Base-by-base conservation (phyloP, 352 stramenopile species). In the Pilasporangium apinafurcum region DNA sequence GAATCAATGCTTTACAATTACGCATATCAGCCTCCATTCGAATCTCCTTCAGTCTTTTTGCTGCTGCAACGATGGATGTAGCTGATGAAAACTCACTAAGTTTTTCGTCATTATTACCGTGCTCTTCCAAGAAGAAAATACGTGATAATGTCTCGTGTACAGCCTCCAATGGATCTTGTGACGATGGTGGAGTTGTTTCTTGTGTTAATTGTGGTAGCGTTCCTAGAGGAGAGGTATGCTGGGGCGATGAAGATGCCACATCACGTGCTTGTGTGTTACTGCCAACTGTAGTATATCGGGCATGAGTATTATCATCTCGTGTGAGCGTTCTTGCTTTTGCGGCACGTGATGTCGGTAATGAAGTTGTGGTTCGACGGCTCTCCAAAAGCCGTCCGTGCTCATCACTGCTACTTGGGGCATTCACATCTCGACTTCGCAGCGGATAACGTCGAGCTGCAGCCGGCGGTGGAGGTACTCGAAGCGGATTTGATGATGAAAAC, bases 91-190 rank as follows among this genome's bases (percentile, higher is more conserved):
- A 82, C 18, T 78, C 68, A 48, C 53, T 76, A 20, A 88, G 52
- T 22, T 61, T 66, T n/a, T 70, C 46, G 13, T 54, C 56, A 25
- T 53, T 52, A 0, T 38, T 41, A n/a, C 49, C 61, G 32, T 68
- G 61, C 18, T 87, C 64, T 48, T 87, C 67, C 17, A 91, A 58
- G 14, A 53, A 68, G 38, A 93, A 91, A n/a, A 86, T 67, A 3
- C 62, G 55, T n/a, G 55, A 62, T 7, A 93, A 46, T 0, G 68
- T 76, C 24, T 78, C 72, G 40, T 76, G 69, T 3, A 82, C 68
- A 7, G 45, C 36, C 31, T 86, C 73, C 29, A 85, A 62, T 17
- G 68, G 52, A 25, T 79, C 48, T 17, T 50, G 48, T 7, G 22
- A n/a, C n/a, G n/a, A n/a, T n/a, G n/a, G n/a, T n/a, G n/a, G n/a